phyloP scores from a whole-genome alignment of 306 rosid species.

The Corylus americana region DNA sequence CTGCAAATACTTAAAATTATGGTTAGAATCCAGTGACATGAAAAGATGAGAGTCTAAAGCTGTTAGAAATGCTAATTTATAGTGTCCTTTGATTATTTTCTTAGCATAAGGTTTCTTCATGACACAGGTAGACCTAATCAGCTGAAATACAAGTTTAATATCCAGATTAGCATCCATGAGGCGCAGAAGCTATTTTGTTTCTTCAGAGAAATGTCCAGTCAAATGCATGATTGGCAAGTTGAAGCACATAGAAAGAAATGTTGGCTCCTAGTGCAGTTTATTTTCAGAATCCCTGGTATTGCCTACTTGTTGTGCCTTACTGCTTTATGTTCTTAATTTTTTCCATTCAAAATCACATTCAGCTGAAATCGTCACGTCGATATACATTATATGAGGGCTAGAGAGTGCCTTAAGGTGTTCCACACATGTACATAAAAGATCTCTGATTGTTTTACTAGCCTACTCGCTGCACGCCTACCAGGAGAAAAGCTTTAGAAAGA shows the following conservation, averaged over 20 bases:
- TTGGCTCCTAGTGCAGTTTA: conserved; percentile 5
- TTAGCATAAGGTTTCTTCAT: neutral
- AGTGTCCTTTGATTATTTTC: neutral
- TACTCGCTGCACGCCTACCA: neutral
- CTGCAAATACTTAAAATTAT: neutral
- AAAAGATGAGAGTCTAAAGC: neutral
- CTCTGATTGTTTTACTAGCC: neutral
- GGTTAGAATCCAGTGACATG: neutral
- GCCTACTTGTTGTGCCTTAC: neutral
- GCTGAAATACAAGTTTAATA: neutral
- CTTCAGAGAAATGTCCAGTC: neutral
- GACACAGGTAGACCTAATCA: neutral
- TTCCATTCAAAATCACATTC: neutral
- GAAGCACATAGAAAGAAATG: neutral
- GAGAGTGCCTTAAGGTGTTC: conserved; percentile 2
- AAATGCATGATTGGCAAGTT: neutral
- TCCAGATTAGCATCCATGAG: neutral
- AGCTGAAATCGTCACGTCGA: neutral
- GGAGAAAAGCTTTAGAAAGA: neutral
- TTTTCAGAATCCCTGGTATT: neutral
- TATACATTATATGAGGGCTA: neutral
- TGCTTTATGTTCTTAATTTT: neutral
- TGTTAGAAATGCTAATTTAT: neutral
- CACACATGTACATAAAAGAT: neutral
- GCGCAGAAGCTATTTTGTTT: neutral